These are phyloP conservation scores for Luffa acutangula DNA, from an alignment of 306 rosid genomes.

Conservation along the genomic window DNA sequence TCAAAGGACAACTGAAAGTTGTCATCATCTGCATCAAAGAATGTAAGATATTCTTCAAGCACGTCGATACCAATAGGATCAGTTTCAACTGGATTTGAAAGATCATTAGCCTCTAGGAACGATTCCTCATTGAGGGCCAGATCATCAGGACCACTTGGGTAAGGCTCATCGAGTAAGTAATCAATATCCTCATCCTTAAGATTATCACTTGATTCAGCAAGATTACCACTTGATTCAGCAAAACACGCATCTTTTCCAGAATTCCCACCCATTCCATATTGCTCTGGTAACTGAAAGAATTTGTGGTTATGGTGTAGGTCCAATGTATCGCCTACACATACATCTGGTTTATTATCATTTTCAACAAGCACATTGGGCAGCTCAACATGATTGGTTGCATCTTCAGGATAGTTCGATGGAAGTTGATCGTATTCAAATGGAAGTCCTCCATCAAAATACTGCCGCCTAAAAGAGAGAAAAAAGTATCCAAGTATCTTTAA, in stretches of 20 bases:
- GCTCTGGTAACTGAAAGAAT: constrained; percentile 22
- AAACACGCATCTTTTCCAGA: constrained; percentile 21
- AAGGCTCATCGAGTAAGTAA: constrained; percentile 20
- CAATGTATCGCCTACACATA: constrained; percentile 13
- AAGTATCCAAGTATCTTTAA: neutral
- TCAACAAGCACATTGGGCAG: constrained; percentile 25
- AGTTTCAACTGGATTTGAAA: constrained; percentile 24
- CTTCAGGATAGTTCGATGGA: constrained; percentile 34
- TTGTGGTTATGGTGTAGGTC: constrained; percentile 13
- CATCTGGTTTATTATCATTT: constrained; percentile 26
- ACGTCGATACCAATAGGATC: constrained; percentile 29
- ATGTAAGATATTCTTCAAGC: constrained; percentile 51
- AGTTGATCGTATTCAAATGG: constrained; percentile 17
- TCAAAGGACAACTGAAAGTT: constrained; percentile 32
- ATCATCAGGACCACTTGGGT: constrained; percentile 23
- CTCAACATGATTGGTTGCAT: constrained; percentile 37
- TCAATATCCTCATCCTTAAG: constrained; percentile 15
- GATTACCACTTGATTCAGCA: constrained; percentile 20
- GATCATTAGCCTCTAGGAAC: constrained; percentile 62
- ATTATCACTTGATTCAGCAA: constrained; percentile 19
- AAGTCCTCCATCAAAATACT: constrained; percentile 25
- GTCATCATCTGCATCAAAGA: constrained; percentile 44
- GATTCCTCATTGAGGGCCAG: constrained; percentile 26
- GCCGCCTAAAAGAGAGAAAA: neutral
- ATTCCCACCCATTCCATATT: constrained; percentile 13